These are phyloP conservation scores for Candida maltosa DNA, from an alignment of 805 yeast species.

Conservation along the genomic window DNA sequence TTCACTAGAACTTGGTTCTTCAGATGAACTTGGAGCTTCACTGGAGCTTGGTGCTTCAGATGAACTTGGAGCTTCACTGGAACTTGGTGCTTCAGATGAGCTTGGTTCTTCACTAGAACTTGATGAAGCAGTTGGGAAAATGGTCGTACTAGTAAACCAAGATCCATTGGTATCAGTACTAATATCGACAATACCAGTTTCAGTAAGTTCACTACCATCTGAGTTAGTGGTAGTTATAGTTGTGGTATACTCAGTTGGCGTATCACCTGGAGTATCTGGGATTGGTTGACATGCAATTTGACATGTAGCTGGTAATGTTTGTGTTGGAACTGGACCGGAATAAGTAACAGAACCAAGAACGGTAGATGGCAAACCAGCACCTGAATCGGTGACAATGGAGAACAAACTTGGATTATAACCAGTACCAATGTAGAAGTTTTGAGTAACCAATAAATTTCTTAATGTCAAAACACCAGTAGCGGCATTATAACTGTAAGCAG, in stretches of 20 bases:
- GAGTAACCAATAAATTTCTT: conserved; percentile 5
- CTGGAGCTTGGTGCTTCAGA: neutral
- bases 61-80: neutral
- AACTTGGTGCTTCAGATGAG: too few species aligned
- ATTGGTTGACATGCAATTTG: conserved; percentile 12
- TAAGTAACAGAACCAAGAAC: conserved; percentile 15
- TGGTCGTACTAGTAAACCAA: conserved; percentile 1
- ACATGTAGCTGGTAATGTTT: conserved; percentile 16
- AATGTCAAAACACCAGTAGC: conserved; percentile 20
- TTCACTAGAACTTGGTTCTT: too few species aligned
- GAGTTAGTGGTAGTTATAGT: conserved; percentile 8
- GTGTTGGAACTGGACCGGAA: conserved; percentile 14
- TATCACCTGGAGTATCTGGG: conserved; percentile 13
- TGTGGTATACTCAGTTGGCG: conserved; percentile 8
- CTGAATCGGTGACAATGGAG: conserved; percentile 14
- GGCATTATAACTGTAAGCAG: conserved; percentile 9
- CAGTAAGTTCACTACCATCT: conserved; percentile 10
- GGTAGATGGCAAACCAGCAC: conserved; percentile 17
- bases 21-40: too few species aligned
- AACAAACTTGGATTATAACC: conserved; percentile 17
- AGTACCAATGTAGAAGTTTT: conserved; percentile 18
- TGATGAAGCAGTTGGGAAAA: too few species aligned
- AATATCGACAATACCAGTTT: conserved; percentile 16
- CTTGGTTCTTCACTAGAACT: too few species aligned
- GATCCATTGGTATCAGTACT: neutral